Base-by-base conservation (phyloP, 192 early-diverging fungal genomes). In the Rhizoclosmatium globosum region DNA sequence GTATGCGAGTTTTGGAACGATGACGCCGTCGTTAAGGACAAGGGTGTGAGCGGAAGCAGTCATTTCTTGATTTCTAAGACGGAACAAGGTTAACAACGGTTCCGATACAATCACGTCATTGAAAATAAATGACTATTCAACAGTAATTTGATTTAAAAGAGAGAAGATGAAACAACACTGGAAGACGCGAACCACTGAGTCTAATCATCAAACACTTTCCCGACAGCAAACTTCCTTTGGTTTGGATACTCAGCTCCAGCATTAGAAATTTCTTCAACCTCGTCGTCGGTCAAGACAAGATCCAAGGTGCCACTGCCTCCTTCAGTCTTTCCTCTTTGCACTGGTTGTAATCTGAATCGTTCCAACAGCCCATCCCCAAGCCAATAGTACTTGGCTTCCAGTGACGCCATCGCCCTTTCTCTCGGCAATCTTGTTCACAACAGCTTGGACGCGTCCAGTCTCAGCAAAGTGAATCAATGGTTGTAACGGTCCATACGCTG, bases 401-500 rank as follows among this genome's bases (percentile, higher is more conserved):
- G 74, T 50, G 17, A 56, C 39, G 13, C 64, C 64, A 21, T 9
- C 41, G 11, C 60, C 74, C 42, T 64, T 60, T 9, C 7, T 39
- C 47, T 17, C 74, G 0, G 74, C 74, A 56, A 76, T 76, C 4
- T 64, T 31, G 7, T 64, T 47, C n/a, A 78, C 43, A 11, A 38
- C 15, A n/a, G 31, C 19, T 6, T 45, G 23, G 72, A 74, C 21
- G 76, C 71, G 38, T 7, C 64, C 75, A 47, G 31, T 64, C 2
- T 70, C 68, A 7, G 78, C 56, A 73, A 79, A 79, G n/a, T 60
- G 7, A 17, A 64, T 64, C 68, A 79, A 64, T 45, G 85, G 69
- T 76, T 76, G 71, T 86, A 86, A n/a, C 86, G 77, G 70, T 82
- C 85, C 78, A 50, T 79, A 79, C 3, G 78, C 78, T 13, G 85